phyloP scores from a whole-genome alignment of 1,284 basidiomycete species.

The Microbotryum intermedium region DNA sequence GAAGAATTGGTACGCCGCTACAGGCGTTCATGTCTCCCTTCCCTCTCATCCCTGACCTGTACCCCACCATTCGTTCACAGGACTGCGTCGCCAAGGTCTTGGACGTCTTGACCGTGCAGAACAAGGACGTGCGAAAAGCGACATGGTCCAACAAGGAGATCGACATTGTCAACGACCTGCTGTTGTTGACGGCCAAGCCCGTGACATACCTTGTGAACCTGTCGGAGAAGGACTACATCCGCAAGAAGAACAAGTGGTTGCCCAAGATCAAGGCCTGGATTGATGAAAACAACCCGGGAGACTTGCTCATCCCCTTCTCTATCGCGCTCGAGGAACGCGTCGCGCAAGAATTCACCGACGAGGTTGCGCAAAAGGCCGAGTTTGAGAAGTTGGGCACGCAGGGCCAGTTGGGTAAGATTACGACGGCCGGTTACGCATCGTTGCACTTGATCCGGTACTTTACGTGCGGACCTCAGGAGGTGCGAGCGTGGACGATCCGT shows the following conservation, averaged over 20 bases:
- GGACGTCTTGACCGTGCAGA: constrained; percentile 68
- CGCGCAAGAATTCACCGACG: constrained; percentile 52
- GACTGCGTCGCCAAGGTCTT: constrained; percentile 78
- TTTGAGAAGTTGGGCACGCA: constrained; percentile 62
- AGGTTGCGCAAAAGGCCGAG: constrained; percentile 56
- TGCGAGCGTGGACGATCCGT: constrained; percentile 95
- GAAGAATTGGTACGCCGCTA: constrained; percentile 72
- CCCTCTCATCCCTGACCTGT: not conserved
- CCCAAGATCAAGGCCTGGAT: constrained; percentile 99
- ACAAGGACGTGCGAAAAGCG: constrained; percentile 85
- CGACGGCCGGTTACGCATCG: constrained; percentile 76
- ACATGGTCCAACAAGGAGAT: constrained; percentile 98
- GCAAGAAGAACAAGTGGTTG: constrained; percentile 77
- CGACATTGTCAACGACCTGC: constrained; percentile 86
- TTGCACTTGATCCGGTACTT: constrained; percentile 92
- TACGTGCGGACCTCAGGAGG: constrained; percentile 92
- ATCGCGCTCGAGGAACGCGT: constrained; percentile 92
- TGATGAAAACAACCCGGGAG: constrained; percentile 92
- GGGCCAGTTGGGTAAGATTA: constrained; percentile 80
- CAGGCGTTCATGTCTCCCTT: not conserved
- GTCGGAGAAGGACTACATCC: constrained; percentile 86
- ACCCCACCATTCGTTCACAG: constrained; percentile 40
- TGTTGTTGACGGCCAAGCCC: constrained; percentile 90
- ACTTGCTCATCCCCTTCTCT: constrained; percentile 92
- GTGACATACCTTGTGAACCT: constrained; percentile 98